Conservation (phyloP, 2,329 filamentous ascomycete genomes). For the Oidium heveae region DNA sequence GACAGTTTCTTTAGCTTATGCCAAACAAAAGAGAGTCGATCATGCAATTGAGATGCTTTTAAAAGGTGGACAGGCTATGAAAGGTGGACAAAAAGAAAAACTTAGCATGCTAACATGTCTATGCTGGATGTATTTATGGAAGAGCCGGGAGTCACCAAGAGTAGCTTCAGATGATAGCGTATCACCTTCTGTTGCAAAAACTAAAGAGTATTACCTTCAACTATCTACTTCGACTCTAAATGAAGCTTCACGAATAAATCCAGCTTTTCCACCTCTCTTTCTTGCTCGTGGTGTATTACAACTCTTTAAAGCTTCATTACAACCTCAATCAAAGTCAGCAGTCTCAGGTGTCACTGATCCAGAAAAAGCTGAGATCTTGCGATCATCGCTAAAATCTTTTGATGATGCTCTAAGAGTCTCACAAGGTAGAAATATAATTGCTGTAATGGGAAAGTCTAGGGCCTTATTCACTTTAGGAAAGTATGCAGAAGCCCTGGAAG, state of each 20-base stretch:
- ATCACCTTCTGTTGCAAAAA: conserved; percentile 47
- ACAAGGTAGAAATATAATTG: conserved; percentile 71
- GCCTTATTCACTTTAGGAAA: conserved; percentile 69
- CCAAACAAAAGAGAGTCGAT: conserved; percentile 83
- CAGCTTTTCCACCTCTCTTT: conserved; percentile 73
- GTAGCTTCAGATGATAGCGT: conserved; percentile 37
- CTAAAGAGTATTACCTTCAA: conserved; percentile 82
- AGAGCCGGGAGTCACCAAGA: conserved; percentile 42
- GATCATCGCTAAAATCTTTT: conserved; percentile 74
- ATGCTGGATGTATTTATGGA: conserved; percentile 46
- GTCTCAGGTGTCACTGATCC: conserved; percentile 38
- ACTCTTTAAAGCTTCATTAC: conserved; percentile 65
- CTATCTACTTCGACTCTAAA: conserved; percentile 79
- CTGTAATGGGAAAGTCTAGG: conserved; percentile 68
- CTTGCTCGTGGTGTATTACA: conserved; percentile 76
- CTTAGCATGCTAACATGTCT: conserved; percentile 40
- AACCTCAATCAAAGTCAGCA: conserved; percentile 43
- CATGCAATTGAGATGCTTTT: conserved; percentile 51
- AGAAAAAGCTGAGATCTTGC: conserved; percentile 54
- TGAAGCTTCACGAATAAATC: conserved; percentile 84
- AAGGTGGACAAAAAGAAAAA: conserved; percentile 36
- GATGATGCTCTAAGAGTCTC: conserved; percentile 79
- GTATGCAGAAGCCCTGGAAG: conserved; percentile 56
- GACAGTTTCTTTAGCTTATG: conserved; percentile 88
- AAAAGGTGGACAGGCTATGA: conserved; percentile 34